These are phyloP conservation scores for Leccinum olivaceopallidum DNA, from an alignment of 768 basidiomycete species.

Conservation along the genomic window DNA sequence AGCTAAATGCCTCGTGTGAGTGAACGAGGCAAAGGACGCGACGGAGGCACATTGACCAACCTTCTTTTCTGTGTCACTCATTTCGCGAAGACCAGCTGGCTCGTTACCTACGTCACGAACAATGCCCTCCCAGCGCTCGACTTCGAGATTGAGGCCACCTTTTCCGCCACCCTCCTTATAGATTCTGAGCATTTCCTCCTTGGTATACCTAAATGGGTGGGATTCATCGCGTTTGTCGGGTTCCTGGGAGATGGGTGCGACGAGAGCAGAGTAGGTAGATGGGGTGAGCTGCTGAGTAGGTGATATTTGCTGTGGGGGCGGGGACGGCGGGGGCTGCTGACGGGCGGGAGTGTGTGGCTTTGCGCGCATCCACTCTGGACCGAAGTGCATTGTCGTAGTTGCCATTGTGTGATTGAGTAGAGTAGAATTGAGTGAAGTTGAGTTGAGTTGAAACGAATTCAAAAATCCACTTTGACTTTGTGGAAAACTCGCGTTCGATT, in stretches of 20 bases:
- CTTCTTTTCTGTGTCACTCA: conserved; percentile 86
- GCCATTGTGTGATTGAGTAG: conserved; percentile 36
- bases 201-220: conserved; percentile 85
- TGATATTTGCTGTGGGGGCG: conserved; percentile 48
- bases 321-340: conserved; percentile 57
- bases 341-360: conserved; percentile 62
- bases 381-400: conserved; percentile 81
- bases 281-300: conserved; percentile 53
- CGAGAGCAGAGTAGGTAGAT: conserved; percentile 72
- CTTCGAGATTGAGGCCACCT: conserved; percentile 77
- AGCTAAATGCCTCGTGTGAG: conserved; percentile 52
- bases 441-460: conserved; percentile 13
- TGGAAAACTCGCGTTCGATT: conserved; percentile 30
- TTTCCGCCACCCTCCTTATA: conserved; percentile 78
- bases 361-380: conserved; percentile 90
- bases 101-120: conserved; percentile 74
- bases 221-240: conserved; percentile 60
- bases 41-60: conserved; percentile 41
- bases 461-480: conserved; percentile 14
- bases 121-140: conserved; percentile 88
- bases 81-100: conserved; percentile 76
- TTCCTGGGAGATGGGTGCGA: conserved; percentile 42
- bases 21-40: conserved; percentile 16
- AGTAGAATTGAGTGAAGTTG: no score
- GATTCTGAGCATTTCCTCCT: conserved; percentile 81